A percentile compares a stretch with the other conserved stretches of the same genome.
These are phyloP conservation scores for Trichoderma koningii DNA, from an alignment of 2,329 filamentous ascomycete species.

Conservation along the genomic window DNA sequence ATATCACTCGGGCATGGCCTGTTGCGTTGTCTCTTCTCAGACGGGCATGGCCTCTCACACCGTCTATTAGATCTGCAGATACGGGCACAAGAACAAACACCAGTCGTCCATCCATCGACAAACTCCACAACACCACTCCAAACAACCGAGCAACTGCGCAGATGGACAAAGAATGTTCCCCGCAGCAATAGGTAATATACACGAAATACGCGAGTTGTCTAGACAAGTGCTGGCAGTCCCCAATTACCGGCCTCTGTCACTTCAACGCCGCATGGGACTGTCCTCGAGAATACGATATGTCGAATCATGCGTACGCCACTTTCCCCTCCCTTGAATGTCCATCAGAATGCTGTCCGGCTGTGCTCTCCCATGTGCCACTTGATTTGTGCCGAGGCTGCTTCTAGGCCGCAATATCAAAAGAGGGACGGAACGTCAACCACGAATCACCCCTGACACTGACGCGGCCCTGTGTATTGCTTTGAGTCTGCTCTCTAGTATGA, in stretches of 20 bases:
- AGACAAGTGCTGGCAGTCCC: background rate
- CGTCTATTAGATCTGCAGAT: background rate
- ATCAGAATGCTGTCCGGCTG: too few species aligned
- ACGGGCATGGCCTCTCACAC: background rate
- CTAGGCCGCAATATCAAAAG: too few species aligned
- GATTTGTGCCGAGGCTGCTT: too few species aligned
- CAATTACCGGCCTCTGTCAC: background rate
- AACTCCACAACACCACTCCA: constrained; percentile 12
- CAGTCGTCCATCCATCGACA: background rate
- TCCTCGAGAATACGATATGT: background rate
- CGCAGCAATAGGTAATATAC: background rate
- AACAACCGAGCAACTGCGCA: constrained; percentile 1
- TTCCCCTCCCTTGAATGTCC: background rate
- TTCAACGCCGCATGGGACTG: background rate
- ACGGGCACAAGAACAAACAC: background rate
- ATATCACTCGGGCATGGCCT: background rate
- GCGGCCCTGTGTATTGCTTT: too few species aligned
- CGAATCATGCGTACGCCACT: background rate
- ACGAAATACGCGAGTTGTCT: background rate
- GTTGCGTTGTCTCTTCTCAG: background rate
- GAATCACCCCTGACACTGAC: too few species aligned
- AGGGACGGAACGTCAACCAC: too few species aligned
- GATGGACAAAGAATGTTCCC: background rate
- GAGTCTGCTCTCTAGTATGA: too few species aligned
- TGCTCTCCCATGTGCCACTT: too few species aligned